Evolutionary conservation across 176 grass and related monocot genomes (phyloP), one percentile per base, ranked within the genome.

Genomic region (Thalia dealbata): DNA sequence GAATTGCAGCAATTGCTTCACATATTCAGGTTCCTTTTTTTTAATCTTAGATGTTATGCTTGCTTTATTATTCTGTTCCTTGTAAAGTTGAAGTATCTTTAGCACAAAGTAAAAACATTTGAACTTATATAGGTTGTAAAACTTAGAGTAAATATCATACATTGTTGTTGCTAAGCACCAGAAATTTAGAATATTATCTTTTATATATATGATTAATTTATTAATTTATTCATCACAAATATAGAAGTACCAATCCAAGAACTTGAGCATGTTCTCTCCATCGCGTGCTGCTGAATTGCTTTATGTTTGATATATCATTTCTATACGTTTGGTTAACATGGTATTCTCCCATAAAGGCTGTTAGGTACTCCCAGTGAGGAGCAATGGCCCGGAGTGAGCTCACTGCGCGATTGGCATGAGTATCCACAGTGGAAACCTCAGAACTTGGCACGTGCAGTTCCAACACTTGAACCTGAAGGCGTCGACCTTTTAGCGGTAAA

Each of bases 1-100:
- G 90, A 99, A 72, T 79, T 99, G 64, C 95, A 93, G 73, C 95
- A 99, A 71, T 76, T 99, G 55, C 95, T 99, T 83, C 85, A 88
- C 79, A 99, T 99, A 80, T 99, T 93, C 81, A 93, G 90, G 95
- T 93, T 8, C 9, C 46, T 52, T 52, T 52, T 52, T 52, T 52
- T 28, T 22, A 24, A 50, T 30, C 32, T 10, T 41, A 21, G 18
- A 13, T 12, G 38, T 68, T 43, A 6, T 68, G n/a, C 8, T 5
- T 22, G 38, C n/a, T 15, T 22, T 45, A 67, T 9, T 10, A 14
- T 7, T 15, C 16, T 9, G 10, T 14, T 15, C 50, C 50, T 19
- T 19, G 18, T 55, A 2, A 19, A 55, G 52, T 21, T 55, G 14
- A 55, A 19, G 21, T 19, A 55, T 55, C 15, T 55, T 16, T 55